Evolutionary conservation across 108 stramenopile species (phyloP), one percentile per base, ranked within the genome.

Genomic region (Discostella pseudostelligera): DNA sequence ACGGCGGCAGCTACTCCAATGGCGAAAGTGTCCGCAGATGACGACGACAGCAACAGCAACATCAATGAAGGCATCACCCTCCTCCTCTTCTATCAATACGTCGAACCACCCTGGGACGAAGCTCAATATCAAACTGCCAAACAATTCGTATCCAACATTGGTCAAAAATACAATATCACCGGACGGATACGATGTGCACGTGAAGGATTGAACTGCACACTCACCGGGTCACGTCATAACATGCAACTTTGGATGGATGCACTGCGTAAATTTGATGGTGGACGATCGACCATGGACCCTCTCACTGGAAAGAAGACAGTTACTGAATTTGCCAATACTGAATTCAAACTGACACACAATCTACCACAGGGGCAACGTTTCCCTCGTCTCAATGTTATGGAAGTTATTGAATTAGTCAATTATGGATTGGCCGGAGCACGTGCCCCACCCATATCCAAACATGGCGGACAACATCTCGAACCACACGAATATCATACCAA

Each of bases 131-230:
- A 86, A 56, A 65, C 56, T 22, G 86, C 82, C 44, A 48, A 86
- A 14, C 35, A 63, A 22, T 67, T 77, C 40, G 70, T 85, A 5
- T 62, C 77, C 39, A 50, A 76, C 50, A 12, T 78, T 6, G 92
- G 84, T 22, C 62, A 70, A 6, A 17, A 68, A 25, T 57, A 81
- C 48, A 47, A 77, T 37, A 32, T 96, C 42, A 89, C 85, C 3
- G 95, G 95, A 21, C 80, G 95, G 3, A 90, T 93, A 85, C 79
- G 95, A 13, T 78, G 87, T 20, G 88, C 95, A 3, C 78, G 81
- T 32, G 95, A 96, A 62, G 95, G 95, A 12, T 59, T 96, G 32
- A 96, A 96, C 55, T 90, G 90, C 72, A 96, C 95, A 10, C 73
- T 96, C n/a, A 93, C 95, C 1, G 88, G 72, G 7, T 44, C 78